phyloP scores from a whole-genome alignment of 2,329 filamentous ascomycete species.

The Ophiostoma perfectum region DNA sequence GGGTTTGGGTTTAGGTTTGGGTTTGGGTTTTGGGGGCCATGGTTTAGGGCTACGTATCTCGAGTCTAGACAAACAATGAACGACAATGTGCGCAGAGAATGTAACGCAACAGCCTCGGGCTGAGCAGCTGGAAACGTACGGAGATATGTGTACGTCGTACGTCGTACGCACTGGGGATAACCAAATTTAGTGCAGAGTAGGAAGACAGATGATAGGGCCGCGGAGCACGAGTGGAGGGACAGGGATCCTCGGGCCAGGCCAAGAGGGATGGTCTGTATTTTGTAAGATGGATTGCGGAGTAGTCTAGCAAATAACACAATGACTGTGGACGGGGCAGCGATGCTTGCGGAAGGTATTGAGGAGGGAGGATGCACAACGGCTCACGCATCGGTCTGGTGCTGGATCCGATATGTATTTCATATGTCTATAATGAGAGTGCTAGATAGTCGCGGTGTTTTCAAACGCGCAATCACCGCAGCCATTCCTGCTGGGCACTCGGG shows the following conservation, averaged over 20 bases:
- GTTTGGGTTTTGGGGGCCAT: too few relatives aligned
- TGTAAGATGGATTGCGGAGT: background rate
- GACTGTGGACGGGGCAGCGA: background rate
- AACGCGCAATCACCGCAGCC: background rate
- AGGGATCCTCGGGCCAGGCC: background rate
- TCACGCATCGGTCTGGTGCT: background rate
- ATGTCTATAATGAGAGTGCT: background rate
- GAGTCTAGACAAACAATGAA: background rate
- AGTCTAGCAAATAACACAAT: background rate
- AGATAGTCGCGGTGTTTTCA: background rate
- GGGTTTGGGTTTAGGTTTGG: too few relatives aligned
- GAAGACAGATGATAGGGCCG: background rate
- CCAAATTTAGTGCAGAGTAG: too few relatives aligned
- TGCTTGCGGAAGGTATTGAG: conserved; percentile 10
- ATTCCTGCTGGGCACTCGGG: background rate
- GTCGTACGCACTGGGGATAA: too few relatives aligned
- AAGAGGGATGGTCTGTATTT: background rate
- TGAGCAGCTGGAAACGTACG: background rate
- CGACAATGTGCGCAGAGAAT: conserved; percentile 10
- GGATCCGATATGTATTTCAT: too few relatives aligned
- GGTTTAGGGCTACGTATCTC: background rate
- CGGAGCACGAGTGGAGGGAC: background rate
- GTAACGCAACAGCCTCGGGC: conserved; percentile 19
- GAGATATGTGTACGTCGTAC: background rate
- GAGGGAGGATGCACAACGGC: background rate